Evolutionary conservation across 345 rosid genomes (phyloP), one percentile per base, ranked within the genome.

Genomic region (Arabidopsis thaliana): DNA sequence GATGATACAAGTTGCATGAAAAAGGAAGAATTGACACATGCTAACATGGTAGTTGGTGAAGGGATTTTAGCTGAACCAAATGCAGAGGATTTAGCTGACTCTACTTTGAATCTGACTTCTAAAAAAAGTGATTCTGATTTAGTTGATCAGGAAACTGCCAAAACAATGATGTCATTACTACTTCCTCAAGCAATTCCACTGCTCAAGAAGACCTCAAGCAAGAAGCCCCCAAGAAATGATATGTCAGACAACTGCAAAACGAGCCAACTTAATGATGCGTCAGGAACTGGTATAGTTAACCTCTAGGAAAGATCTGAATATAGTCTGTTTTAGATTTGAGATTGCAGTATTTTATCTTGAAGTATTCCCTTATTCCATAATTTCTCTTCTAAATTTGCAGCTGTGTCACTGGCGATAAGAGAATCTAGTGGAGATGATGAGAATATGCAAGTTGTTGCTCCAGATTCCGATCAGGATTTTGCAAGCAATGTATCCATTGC

Each of bases 181-280:
- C 91, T 92, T 81, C 99, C 99, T 65, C 97, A 85, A 87, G 97
- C 96, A 57, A 69, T 94, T 69, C 97, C 97, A 74, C 82, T 92
- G 40, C 93, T 94, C 62, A 84, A 82, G 74, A 69, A 78, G 67
- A 36, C 66, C 51, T 80, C 88, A 71, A 78, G 74, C 70, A 84
- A 83, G 82, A 87, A 82, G 73, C 80, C 72, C 67, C 71, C 41
- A 11, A 56, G 68, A 12, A 24, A 56, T 59, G 25, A 56, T 56
- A 11, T 71, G 41, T 71, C 79, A 52, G 80, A 69, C 28, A 79
- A 69, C 73, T 63, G 49, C 71, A 77, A 71, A 73, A 55, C 61
- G 37, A 74, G 67, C 72, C 42, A 61, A 64, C 57, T 56, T 41
- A 69, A 73, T 61, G 79, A 78, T 57, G 57, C 51, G 61, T 80